phyloP scores from a whole-genome alignment of 495 filamentous ascomycete genomes.

The Astrothelium macrocarpum region DNA sequence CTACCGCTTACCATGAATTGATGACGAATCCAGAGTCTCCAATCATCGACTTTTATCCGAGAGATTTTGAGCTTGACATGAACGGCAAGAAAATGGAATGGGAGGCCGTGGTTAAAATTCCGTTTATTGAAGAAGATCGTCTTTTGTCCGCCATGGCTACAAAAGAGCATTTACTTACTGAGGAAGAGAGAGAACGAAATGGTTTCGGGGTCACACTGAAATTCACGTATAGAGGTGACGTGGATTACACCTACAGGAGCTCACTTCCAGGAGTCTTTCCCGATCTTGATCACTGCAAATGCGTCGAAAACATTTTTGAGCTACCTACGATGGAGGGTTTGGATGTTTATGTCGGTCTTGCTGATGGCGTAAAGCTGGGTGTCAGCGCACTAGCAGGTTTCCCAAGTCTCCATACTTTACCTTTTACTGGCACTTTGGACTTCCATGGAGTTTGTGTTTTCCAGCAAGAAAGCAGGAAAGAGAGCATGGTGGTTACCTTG shows the following conservation, averaged over 20 bases:
- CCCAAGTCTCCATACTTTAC: conserved; percentile 74
- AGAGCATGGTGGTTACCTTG: conserved; percentile 89
- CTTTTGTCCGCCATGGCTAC: conserved; percentile 77
- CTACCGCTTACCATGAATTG: conserved; percentile 72
- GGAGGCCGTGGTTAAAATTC: conserved; percentile 98
- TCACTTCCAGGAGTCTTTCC: conserved; percentile 87
- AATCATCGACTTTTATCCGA: conserved; percentile 96
- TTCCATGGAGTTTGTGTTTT: conserved; percentile 96
- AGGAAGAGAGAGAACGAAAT: conserved; percentile 71
- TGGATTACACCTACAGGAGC: conserved; percentile 73
- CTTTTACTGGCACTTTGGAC: conserved; percentile 65
- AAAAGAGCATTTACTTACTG: conserved; percentile 63
- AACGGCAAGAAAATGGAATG: conserved; percentile 99
- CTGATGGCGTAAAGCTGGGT: conserved; percentile 80
- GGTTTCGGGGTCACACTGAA: conserved; percentile 86
- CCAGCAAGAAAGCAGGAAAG: conserved; percentile 89
- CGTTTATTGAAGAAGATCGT: conserved; percentile 89
- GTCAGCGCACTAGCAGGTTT: conserved; percentile 80
- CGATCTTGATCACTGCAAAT: conserved; percentile 75
- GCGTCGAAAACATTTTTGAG: conserved; percentile 91
- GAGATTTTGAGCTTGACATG: conserved; percentile 97
- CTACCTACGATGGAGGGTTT: conserved; percentile 85
- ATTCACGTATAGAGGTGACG: conserved; percentile 72
- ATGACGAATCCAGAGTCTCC: conserved; percentile 90
- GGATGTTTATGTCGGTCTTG: conserved; percentile 73